Base-by-base conservation (phyloP, 129 eudicot genomes). In the Centrapalus pauciflorus region DNA sequence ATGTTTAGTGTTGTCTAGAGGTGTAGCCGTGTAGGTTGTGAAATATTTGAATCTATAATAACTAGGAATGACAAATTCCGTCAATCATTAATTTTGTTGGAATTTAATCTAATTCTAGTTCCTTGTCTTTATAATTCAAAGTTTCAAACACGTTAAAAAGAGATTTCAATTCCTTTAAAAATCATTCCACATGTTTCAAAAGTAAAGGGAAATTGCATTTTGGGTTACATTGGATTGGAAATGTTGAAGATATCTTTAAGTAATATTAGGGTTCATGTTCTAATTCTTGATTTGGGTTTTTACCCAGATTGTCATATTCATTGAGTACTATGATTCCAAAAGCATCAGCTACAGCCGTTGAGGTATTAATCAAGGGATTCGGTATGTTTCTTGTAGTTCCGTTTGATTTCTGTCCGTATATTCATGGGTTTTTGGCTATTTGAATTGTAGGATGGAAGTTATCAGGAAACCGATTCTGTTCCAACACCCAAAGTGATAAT, bases 401-500 rank as follows among this genome's bases (percentile, higher is more conserved):
- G 3, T 65, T 40, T 29, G 5, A 30, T 74, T 29, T 43, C 16
- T 5, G 6, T 28, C 32, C 13, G 19, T 74, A 30, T 27, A 14
- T 73, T 51, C 20, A 37, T 60, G 21, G n/a, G 12, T 0, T 35
- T 67, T 34, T 21, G n/a, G 10, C 7, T 21, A 41, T 49, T 38
- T 59, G 29, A 28, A 50, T 32, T 63, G 28, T 75, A 88, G 98
- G 95, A 68, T 50, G 93, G 74, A 79, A 83, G 80, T 67, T 69
- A 66, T 68, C 71, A 74, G 52, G 96, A 83, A 32, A 79, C 79
- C 27, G 96, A 85, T 46, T 69, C 25, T 45, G 76, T 93, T 55
- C 99, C 96, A 3, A 89, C 83, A n/a, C 99, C 99, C 61, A 81
- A 73, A 61, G 99, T 93, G 1, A 76, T 86, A 61, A 86, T 93